Evolutionary conservation across 257 asterid species (phyloP), one percentile per base, ranked within the genome.

Genomic region (Asclepias syriaca): DNA sequence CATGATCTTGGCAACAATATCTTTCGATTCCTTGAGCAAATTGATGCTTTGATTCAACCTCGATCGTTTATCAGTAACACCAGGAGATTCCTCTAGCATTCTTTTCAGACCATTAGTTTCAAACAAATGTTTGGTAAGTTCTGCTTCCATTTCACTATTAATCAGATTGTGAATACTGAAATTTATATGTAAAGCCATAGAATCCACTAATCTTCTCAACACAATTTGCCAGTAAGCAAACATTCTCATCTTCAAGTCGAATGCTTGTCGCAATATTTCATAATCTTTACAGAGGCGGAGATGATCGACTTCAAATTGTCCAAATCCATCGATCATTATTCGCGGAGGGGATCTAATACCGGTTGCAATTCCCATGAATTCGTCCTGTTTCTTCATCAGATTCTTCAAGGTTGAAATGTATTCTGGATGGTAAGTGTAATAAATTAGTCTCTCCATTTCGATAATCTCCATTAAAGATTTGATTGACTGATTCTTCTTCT

Each of bases 161-260:
- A 80, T 80, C 11, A 80, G 74, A 59, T 77, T 77, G 5, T 66
- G 74, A 48, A 80, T 34, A 24, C 78, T 45, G 6, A 29, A 83
- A 4, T 65, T 12, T 12, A 80, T 9, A 40, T 83, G 85, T 46
- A 83, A 32, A 1, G 84, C 87, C 81, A 83, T 74, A 32, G 51
- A 18, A 73, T 83, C 85, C 2, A 80, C 85, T 48, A 80, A 3
- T 60, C 87, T 74, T 32, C 34, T 70, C 64, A 72, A 29, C 3
- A 83, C 85, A 21, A 83, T 21, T 1, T 80, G 69, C 85, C 82
- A 80, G 0, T 83, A 83, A 0, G 87, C 81, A 2, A 19, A 57
- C 69, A 65, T 39, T 22, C 54, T 65, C 69, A 65, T 65, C 43
- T 65, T 65, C 16, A 65, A 4, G 21, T 83, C 83, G n/a, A 80